Evolutionary conservation across 1,139 yeast species (phyloP), one percentile per base, ranked within the genome.

Genomic region (Candida labiduridarum): DNA sequence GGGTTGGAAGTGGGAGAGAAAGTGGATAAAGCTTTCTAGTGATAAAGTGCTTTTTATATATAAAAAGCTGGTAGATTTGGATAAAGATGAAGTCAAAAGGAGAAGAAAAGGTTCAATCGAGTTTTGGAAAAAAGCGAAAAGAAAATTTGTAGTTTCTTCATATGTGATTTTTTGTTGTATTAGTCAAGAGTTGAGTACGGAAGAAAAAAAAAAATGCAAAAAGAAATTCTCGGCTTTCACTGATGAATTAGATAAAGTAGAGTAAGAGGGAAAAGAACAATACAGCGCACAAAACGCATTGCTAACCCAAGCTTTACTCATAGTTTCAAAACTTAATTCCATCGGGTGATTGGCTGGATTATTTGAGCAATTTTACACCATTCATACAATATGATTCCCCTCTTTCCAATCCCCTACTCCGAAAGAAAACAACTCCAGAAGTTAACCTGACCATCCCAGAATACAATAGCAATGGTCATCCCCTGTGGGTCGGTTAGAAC

Each of bases 231-330:
- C 46, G 46, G 46, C 46, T 34, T 43, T 43, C 31, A 54, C 56
- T 61, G 67, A 62, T 61, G 62, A 48, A 62, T 60, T 52, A 60
- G 65, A 62, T 61, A 62, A 62, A 56, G 47, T 8, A 25, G 9
- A 25, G 29, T 25, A 8, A 25, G 29, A 25, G 22, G 4, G 22
- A 19, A 19, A 19, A 25, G 29, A 25, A 25, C 29, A 25, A 25
- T 39, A 25, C 39, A n/a, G 10, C 30, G n/a, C 34, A 25, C 36
- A 34, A 34, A 34, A 34, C 6, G 10, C 29, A 2, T 25, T 25
- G 10, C 29, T 25, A 25, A 25, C 29, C 25, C 29, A 25, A 25
- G 9, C 2, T 25, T 25, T 7, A 8, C 29, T 4, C 27, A 18
- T 36, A 22, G 34, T 40, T 40, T 40, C 14, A 40, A 14, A 15